Evolutionary conservation across 441 rosid species (phyloP).

Genomic region (Rhodomyrtus psidioides): DNA sequence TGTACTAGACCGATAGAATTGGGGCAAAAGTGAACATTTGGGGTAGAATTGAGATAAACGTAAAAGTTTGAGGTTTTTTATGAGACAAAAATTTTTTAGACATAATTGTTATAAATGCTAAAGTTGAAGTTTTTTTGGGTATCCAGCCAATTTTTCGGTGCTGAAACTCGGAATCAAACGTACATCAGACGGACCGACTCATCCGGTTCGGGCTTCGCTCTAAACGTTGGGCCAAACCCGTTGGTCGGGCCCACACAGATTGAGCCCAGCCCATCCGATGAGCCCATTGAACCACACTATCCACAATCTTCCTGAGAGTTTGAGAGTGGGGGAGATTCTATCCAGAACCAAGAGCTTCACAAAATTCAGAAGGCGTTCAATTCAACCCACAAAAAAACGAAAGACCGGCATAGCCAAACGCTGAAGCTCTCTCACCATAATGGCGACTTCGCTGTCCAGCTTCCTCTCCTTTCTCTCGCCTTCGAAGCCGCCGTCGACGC

Average conservation of each 20-base stretch:
- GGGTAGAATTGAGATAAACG: too few species aligned
- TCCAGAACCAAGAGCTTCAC: background rate
- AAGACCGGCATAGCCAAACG: background rate
- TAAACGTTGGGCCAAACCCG: background rate
- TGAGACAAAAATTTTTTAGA: too few species aligned
- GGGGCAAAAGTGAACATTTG: too few species aligned
- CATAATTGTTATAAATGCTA: too few species aligned
- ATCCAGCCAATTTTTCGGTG: background rate
- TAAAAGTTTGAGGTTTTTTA: too few species aligned
- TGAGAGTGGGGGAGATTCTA: background rate
- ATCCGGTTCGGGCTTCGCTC: background rate
- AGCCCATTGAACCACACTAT: background rate
- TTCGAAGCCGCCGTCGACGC: constrained; percentile 32
- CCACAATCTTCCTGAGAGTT: background rate
- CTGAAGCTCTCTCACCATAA: background rate
- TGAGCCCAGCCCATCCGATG: background rate
- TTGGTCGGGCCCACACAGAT: background rate
- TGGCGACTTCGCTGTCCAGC: constrained; percentile 63
- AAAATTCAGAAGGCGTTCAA: background rate
- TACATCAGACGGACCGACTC: background rate
- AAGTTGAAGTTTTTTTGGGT: too few species aligned
- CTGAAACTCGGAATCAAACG: background rate
- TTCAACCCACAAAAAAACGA: background rate
- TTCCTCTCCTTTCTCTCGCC: constrained; percentile 59
- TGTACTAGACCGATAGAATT: too few species aligned